Conservation (phyloP, 2,329 filamentous ascomycete species). For the Raffaelea albimanens region DNA sequence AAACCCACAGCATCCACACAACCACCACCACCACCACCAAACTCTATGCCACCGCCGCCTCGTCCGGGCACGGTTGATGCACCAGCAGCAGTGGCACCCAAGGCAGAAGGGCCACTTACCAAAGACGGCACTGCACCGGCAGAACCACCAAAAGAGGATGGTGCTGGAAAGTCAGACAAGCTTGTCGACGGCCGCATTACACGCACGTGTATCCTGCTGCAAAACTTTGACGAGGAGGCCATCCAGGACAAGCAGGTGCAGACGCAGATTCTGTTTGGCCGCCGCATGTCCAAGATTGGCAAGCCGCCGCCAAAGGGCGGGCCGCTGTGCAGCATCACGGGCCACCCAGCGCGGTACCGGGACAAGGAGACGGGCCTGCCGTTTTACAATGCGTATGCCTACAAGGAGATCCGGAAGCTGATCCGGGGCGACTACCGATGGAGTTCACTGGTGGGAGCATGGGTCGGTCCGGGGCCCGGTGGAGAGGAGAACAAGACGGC, state of each 20-base stretch:
- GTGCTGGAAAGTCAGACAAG: no score
- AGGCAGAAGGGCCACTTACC: no score
- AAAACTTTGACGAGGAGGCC: slow-evolving; percentile 48
- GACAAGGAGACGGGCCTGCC: slow-evolving; percentile 78
- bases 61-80: slow-evolving; percentile 2
- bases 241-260: slow-evolving; percentile 48
- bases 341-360: slow-evolving; percentile 68
- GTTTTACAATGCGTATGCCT: slow-evolving; percentile 72
- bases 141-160: no score
- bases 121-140: neutral
- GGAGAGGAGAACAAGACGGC: neutral
- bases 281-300: slow-evolving; percentile 45
- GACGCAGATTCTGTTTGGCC: slow-evolving; percentile 48
- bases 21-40: neutral
- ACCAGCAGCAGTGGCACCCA: slow-evolving; percentile 12
- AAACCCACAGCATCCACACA: neutral
- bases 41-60: no score
- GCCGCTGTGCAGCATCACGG: slow-evolving; percentile 71
- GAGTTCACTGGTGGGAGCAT: slow-evolving; percentile 73
- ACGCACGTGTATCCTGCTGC: slow-evolving; percentile 48
- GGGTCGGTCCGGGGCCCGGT: slow-evolving; percentile 52
- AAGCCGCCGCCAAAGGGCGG: neutral
- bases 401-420: slow-evolving; percentile 70
- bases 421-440: slow-evolving; percentile 67
- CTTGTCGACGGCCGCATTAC: slow-evolving; percentile 41